These are phyloP conservation scores for Zasmidium citrigriseum DNA, from an alignment of 2,329 filamentous ascomycete genomes.

Conservation along the genomic window DNA sequence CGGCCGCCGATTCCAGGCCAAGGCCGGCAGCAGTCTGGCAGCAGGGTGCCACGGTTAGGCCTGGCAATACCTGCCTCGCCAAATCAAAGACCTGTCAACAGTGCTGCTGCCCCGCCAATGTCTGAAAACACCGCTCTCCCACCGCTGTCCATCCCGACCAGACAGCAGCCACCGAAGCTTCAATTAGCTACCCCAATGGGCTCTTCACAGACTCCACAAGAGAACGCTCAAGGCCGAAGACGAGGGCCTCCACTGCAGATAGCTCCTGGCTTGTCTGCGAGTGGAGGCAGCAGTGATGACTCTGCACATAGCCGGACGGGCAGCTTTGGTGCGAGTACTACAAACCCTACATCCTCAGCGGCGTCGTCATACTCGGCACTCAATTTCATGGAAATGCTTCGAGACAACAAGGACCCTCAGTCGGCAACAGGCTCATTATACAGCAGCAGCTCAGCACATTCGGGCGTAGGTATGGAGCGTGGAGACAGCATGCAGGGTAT, in stretches of 20 bases:
- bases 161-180: slow-evolving; percentile 74
- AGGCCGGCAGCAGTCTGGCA: slow-evolving; percentile 45
- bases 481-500: slow-evolving; percentile 78
- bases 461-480: slow-evolving; percentile 70
- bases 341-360: slow-evolving; percentile 81
- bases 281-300: slow-evolving; percentile 69
- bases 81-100: slow-evolving; percentile 71
- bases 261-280: slow-evolving; percentile 60
- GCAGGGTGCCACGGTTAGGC: slow-evolving; percentile 69
- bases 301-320: slow-evolving; percentile 81
- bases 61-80: slow-evolving; percentile 89
- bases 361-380: slow-evolving; percentile 84
- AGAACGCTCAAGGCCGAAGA: slow-evolving; percentile 48
- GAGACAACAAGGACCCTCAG: slow-evolving; percentile 69
- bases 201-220: slow-evolving; percentile 69
- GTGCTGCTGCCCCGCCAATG: slow-evolving; percentile 37
- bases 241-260: slow-evolving; percentile 58
- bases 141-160: slow-evolving; percentile 41
- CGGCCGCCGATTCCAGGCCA: slow-evolving; percentile 78
- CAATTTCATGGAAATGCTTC: slow-evolving; percentile 74
- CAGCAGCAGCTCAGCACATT: slow-evolving; percentile 35
- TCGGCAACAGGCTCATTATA: slow-evolving; percentile 85
- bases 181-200: slow-evolving; percentile 88
- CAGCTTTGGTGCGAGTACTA: slow-evolving; percentile 75
- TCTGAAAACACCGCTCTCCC: slow-evolving; percentile 36